Conservation (phyloP, 1,284 basidiomycete genomes). For the Puccinia triticina region DNA sequence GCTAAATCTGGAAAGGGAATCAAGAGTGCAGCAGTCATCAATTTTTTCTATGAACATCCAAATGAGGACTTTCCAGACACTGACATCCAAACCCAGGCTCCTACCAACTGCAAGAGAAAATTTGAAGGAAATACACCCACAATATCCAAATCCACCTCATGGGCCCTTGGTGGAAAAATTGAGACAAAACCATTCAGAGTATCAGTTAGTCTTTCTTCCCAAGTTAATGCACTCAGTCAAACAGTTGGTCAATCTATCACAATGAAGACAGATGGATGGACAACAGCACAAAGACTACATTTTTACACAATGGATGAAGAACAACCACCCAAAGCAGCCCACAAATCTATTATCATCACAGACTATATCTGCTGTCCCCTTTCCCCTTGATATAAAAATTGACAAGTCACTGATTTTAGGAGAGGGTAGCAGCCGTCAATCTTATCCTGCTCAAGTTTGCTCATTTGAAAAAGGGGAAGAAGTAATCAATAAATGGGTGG, state of each 20-base stretch:
- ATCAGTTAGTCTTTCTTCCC: background rate
- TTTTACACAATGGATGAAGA: background rate
- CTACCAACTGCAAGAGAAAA: background rate
- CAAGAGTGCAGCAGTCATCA: background rate
- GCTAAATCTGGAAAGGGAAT: background rate
- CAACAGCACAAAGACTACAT: background rate
- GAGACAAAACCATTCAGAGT: background rate
- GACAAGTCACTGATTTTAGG: background rate
- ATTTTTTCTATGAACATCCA: background rate
- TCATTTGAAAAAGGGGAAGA: background rate
- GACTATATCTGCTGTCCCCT: background rate
- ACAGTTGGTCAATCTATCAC: background rate
- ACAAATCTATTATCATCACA: background rate
- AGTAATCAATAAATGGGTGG: background rate
- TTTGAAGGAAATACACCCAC: background rate
- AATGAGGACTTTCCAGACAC: background rate
- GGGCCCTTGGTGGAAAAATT: background rate
- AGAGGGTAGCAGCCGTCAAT: background rate
- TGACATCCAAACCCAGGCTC: background rate
- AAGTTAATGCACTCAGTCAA: background rate
- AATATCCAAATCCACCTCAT: background rate
- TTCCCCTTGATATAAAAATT: background rate
- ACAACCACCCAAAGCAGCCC: background rate
- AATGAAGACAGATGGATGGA: background rate
- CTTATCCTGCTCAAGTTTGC: background rate